Conservation (phyloP, 768 basidiomycete genomes). For the Termitomyces sp. region DNA sequence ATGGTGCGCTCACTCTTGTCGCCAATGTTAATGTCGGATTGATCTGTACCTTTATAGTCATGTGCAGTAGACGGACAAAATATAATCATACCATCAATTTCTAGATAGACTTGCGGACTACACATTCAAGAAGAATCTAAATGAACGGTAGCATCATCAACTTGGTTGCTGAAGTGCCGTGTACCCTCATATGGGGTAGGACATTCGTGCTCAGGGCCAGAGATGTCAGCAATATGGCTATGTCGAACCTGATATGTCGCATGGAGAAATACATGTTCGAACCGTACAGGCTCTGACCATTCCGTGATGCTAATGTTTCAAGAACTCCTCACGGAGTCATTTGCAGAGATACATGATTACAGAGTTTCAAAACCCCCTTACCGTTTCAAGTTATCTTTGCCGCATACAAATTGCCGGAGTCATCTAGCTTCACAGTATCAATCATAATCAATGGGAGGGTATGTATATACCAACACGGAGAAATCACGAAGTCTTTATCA, state of each 20-base stretch:
- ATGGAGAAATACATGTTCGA: background rate
- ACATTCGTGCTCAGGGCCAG: background rate
- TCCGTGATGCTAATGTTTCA: background rate
- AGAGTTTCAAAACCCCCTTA: too few relatives aligned
- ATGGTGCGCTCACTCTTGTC: slow-evolving; percentile 14
- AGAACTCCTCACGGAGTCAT: background rate
- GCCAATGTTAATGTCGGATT: background rate
- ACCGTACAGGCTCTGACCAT: background rate
- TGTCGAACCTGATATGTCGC: background rate
- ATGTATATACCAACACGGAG: too few relatives aligned
- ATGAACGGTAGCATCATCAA: background rate
- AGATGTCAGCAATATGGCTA: background rate
- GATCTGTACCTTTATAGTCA: background rate
- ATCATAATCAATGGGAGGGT: too few relatives aligned
- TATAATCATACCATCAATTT: slow-evolving; percentile 1
- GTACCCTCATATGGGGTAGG: background rate
- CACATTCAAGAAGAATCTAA: background rate
- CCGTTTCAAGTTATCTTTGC: too few relatives aligned
- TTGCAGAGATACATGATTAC: too few relatives aligned
- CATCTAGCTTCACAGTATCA: too few relatives aligned
- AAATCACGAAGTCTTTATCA: too few relatives aligned
- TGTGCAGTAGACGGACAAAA: slow-evolving; percentile 11
- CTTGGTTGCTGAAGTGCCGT: background rate
- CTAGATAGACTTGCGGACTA: background rate
- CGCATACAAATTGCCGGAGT: too few relatives aligned